Evolutionary conservation across 768 basidiomycete genomes (phyloP), one percentile per base, ranked within the genome.

Genomic region (Lactarius deliciosus): DNA sequence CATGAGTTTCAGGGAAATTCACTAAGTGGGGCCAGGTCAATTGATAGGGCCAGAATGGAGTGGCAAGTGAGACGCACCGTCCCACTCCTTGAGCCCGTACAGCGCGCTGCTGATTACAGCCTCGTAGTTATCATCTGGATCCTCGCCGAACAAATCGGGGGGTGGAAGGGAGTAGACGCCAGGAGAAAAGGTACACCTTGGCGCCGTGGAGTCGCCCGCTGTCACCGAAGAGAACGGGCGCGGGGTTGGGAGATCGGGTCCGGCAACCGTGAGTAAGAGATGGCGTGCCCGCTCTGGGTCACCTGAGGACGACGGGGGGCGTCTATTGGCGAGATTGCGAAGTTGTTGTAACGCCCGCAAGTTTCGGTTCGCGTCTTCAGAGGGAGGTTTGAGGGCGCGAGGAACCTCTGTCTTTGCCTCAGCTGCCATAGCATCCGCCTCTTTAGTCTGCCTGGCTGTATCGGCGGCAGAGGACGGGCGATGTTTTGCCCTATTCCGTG

Each of bases 21-120:
- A 68, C 69, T 73, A 57, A 25, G 43, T n/a, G 40, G 47, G 61
- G 36, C 63, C 53, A 65, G 30, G 36, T 66, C 55, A 65, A 25
- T 38, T 18, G 3, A 28, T 18, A 50, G 3, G n/a, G 56, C 59
- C 25, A 56, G 22, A 38, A 20, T 64, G 34, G 58, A 68, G 54
- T 9, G 18, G 9, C 34, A 3, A 18, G 65, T 13, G 11, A 36
- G 40, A 75, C 81, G 66, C 60, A 86, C 86, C 75, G 53, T 84
- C 77, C 79, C 85, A 82, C 47, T 82, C 83, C 22, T 80, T 74
- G 13, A 86, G 70, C 0, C 87, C 86, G 66, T 77, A 84, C 16
- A 88, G 70, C 32, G 86, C 73, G 1, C 71, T 72, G 1, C 74
- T 73, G 4, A 68, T 69, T n/a, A 69, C 61, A 13, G 64, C 57